Evolutionary conservation across 192 early-diverging fungal genomes (phyloP).

Genomic region (Thamnidium elegans): DNA sequence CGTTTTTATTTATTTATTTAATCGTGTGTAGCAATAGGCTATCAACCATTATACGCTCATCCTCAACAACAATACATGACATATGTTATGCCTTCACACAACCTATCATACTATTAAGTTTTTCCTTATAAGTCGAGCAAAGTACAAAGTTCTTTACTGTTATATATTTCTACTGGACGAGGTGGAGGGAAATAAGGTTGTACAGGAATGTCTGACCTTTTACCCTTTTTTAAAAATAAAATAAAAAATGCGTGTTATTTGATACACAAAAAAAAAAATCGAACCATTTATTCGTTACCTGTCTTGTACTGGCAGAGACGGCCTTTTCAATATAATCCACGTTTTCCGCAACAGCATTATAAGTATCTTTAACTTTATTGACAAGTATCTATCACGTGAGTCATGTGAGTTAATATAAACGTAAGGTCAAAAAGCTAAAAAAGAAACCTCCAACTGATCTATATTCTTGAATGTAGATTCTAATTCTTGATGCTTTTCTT

Average conservation of each 20-base stretch:
- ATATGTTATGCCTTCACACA: too few relatives aligned
- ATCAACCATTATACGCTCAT: too few relatives aligned
- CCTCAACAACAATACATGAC: too few relatives aligned
- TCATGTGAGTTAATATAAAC: neutral
- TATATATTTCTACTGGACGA: slow-evolving; percentile 13
- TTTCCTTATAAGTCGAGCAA: neutral
- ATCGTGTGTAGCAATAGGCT: too few relatives aligned
- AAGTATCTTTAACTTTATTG: slow-evolving; percentile 18
- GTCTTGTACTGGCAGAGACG: slow-evolving; percentile 6
- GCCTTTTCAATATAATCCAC: slow-evolving; percentile 18
- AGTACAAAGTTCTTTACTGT: neutral
- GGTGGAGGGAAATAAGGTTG: slow-evolving; percentile 26
- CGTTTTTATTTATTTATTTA: too few relatives aligned
- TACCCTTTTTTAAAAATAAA: neutral
- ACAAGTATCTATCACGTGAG: slow-evolving; percentile 9
- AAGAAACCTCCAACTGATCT: slow-evolving; percentile 20
- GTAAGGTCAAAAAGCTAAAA: too few relatives aligned
- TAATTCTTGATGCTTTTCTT: slow-evolving; percentile 6
- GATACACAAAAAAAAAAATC: slow-evolving; percentile 9
- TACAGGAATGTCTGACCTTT: neutral
- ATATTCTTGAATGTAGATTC: slow-evolving; percentile 14
- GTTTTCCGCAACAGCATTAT: slow-evolving; percentile 19
- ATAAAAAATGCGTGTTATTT: neutral
- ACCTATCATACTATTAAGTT: too few relatives aligned
- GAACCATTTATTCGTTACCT: neutral